Conservation (phyloP, 371 early-diverging fungal genomes). For the Circinella minor region DNA sequence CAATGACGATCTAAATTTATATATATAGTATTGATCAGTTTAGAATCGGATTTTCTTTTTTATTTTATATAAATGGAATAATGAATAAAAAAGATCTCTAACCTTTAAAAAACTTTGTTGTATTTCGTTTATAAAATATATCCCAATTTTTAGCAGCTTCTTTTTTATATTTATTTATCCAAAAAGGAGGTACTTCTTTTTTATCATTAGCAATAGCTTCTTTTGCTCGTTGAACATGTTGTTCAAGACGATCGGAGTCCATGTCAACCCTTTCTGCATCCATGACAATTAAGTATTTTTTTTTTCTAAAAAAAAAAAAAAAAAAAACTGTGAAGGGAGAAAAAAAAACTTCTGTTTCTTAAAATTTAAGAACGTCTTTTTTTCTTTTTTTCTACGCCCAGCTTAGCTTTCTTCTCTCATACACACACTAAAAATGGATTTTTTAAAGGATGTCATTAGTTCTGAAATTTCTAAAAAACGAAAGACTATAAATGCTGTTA, state of each 20-base stretch:
- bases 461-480: constrained; percentile 76
- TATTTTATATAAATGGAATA: too few relatives aligned
- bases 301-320: not conserved
- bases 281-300: not conserved
- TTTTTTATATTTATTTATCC: constrained; percentile 82
- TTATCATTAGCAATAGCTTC: constrained; percentile 69
- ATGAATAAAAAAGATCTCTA: too few relatives aligned
- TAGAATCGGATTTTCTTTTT: not conserved
- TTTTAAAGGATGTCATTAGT: constrained; percentile 61
- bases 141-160: constrained; percentile 89
- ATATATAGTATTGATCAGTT: too few relatives aligned
- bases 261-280: constrained; percentile 39
- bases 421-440: constrained; percentile 57
- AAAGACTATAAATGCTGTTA: constrained; percentile 47
- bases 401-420: not conserved
- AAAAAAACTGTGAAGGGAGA: not conserved
- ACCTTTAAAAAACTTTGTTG: constrained; percentile 90
- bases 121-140: constrained; percentile 90
- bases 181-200: constrained; percentile 72
- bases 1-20: constrained; percentile 80
- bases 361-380: too few relatives aligned
- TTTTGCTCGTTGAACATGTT: constrained; percentile 61
- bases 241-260: constrained; percentile 43
- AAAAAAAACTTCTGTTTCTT: not conserved
- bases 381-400: too few relatives aligned